Base-by-base conservation (phyloP, 352 stramenopile genomes). In the Plasmopara halstedii region DNA sequence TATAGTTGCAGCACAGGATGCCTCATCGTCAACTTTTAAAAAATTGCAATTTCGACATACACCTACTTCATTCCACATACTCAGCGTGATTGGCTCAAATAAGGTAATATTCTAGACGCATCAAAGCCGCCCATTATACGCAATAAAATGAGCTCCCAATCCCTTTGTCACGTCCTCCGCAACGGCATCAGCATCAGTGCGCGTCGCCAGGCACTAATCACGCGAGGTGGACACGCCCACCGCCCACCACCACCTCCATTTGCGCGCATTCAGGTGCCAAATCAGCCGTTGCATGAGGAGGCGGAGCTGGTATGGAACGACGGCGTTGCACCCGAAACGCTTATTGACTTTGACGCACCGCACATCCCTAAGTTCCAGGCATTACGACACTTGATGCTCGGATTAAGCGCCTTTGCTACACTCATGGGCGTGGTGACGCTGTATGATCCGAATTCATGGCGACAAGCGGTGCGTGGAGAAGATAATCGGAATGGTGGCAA, bases 271-370 rank as follows among this genome's bases (percentile, higher is more conserved):
- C 62, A 75, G 18, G 60, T 58, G 38, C 63, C 79, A 2, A 59
- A 63, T 26, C 65, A 88, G 64, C 66, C 70, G 27, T 70, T 89
- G 33, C 77, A 86, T 50, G 76, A 91, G 50, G 71, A 90, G 31
- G 54, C 72, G 15, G 82, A 94, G 56, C 67, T 94, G 21, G 82
- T 94, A 43, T 94, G 82, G 82, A 89, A 88, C 58, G 82, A 94
- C 53, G 76, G 78, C 45, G 82, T 94, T 15, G 72, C 79, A 14
- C 82, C 82, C 25, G 79, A 94, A 71, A 89, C 81, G 60, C 62
- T 94, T 29, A 85, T 94, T 55, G 82, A 94, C 67, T 94, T 94
- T 39, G 82, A 94, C 50, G 79, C 82, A 46, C 75, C 82, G 52
- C 82, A 94, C 61, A 75, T 94, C 34, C 71, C 79, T 44, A 89